phyloP scores from a whole-genome alignment of 2,329 filamentous ascomycete species.

The Colletotrichum cuscutae region DNA sequence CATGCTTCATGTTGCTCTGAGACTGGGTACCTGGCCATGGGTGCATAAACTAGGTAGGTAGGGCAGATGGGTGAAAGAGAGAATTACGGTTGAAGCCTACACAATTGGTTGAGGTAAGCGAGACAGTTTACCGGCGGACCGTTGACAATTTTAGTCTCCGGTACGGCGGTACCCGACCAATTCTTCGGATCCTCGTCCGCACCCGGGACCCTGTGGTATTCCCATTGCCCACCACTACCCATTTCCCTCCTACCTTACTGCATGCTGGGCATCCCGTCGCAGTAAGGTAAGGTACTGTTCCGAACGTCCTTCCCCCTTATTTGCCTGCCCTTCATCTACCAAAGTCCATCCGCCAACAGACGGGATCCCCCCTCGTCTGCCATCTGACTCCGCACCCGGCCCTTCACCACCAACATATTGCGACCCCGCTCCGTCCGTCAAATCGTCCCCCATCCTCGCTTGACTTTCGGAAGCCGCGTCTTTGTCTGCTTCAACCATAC shows the following conservation, averaged over 20 bases:
- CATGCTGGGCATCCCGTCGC: too few relatives aligned
- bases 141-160: background rate
- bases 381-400: background rate
- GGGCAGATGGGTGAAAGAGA: too few relatives aligned
- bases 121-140: background rate
- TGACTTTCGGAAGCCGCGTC: background rate
- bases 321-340: background rate
- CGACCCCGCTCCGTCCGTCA: conserved; percentile 4
- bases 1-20: too few relatives aligned
- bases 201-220: background rate
- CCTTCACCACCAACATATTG: background rate
- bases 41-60: too few relatives aligned
- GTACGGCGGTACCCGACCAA: background rate
- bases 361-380: background rate
- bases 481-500: background rate
- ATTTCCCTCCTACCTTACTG: too few relatives aligned
- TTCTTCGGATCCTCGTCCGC: background rate
- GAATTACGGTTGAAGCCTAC: too few relatives aligned
- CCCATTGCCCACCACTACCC: background rate
- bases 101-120: background rate
- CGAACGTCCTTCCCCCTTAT: background rate
- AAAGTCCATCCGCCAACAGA: background rate
- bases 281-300: background rate
- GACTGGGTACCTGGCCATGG: too few relatives aligned
- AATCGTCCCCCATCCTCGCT: background rate